Percentiles rank a stretch among this genome's conserved stretches.
Evolutionary conservation across 208 protist species (phyloP).

Genomic region (Acanthamoeba triangularis): DNA sequence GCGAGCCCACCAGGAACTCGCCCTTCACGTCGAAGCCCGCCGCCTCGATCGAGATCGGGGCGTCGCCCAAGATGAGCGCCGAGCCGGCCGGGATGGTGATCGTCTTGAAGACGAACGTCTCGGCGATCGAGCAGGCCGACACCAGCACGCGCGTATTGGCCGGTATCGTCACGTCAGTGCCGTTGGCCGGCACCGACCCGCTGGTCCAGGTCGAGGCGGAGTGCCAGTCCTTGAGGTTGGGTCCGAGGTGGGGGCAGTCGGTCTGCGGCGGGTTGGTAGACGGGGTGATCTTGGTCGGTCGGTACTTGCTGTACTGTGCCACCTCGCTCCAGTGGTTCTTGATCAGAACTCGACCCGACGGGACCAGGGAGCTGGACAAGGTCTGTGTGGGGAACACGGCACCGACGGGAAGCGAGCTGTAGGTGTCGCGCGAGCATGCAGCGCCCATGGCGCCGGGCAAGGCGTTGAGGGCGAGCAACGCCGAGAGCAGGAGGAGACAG

Average conservation of each 20-base stretch:
- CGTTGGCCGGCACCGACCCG: not conserved
- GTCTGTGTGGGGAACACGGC: not conserved
- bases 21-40: constrained; percentile 76
- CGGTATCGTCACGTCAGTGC: constrained; percentile 37
- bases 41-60: constrained; percentile 67
- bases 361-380: not conserved
- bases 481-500: no score
- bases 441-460: not conserved
- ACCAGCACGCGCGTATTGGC: constrained; percentile 41
- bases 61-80: constrained; percentile 82
- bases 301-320: not conserved
- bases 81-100: constrained; percentile 79
- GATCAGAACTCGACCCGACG: not conserved
- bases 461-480: no score
- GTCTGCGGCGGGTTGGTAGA: not conserved
- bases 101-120: constrained; percentile 59
- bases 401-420: not conserved
- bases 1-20: constrained; percentile 78
- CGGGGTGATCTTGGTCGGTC: not conserved
- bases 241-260: constrained; percentile 56
- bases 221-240: constrained; percentile 72
- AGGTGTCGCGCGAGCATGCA: not conserved
- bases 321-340: not conserved
- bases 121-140: constrained; percentile 67
- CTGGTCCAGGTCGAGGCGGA: constrained; percentile 54